phyloP scores from a whole-genome alignment of 202 grass and related monocot species.

The Brachypodium distachyon region DNA sequence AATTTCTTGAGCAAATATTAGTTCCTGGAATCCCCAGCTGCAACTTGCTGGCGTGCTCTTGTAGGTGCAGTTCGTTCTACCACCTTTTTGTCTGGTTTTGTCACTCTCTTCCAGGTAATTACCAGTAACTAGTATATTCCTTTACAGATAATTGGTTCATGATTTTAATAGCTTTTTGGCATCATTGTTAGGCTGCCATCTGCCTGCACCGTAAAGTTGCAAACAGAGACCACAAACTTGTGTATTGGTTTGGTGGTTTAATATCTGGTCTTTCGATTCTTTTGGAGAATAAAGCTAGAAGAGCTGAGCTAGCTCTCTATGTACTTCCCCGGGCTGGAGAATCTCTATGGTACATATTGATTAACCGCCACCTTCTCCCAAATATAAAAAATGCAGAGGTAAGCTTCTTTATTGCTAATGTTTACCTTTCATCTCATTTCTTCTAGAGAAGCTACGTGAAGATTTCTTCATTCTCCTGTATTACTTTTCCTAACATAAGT shows the following conservation, averaged over 20 bases:
- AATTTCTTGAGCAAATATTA: conserved; percentile 23
- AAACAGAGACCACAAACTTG: conserved; percentile 82
- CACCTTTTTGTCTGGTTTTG: conserved; percentile 92
- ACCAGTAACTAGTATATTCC: not conserved
- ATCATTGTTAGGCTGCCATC: conserved; percentile 53
- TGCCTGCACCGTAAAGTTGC: conserved; percentile 93
- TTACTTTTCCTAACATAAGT: not conserved
- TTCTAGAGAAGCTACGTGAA: not conserved
- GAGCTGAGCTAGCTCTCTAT: conserved; percentile 93
- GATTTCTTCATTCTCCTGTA: not conserved
- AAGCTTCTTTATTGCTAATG: conserved; percentile 11
- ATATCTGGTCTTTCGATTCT: conserved; percentile 83
- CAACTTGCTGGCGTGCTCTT: conserved; percentile 86
- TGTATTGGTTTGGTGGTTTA: conserved; percentile 94
- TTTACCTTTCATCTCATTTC: not conserved
- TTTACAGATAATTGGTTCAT: conserved; percentile 3
- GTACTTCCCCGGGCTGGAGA: conserved; percentile 90
- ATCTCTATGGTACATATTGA: conserved; percentile 91
- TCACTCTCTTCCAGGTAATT: conserved; percentile 86
- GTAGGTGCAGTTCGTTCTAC: conserved; percentile 89
- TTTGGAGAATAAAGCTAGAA: conserved; percentile 89
- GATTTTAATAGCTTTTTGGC: conserved; percentile 26
- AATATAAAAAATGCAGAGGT: conserved; percentile 94
- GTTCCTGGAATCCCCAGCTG: conserved; percentile 88
- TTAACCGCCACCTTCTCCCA: conserved; percentile 81